These are phyloP conservation scores for Mucor lusitanicus DNA, from an alignment of 371 early-diverging fungal species.

Conservation along the genomic window DNA sequence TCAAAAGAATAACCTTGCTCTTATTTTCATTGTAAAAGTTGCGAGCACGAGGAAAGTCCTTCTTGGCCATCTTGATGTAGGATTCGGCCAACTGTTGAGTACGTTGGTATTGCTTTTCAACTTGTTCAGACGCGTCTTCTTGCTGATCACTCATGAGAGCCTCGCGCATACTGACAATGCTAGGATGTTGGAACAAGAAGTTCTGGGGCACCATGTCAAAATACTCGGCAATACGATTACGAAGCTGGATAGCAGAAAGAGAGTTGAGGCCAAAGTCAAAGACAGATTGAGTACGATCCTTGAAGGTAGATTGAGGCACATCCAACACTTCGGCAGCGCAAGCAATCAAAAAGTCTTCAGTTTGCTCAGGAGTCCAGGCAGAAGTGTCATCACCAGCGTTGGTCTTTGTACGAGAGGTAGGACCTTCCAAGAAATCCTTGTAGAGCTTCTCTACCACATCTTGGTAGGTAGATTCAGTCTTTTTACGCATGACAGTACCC, in stretches of 20 bases:
- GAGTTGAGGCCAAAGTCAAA: constrained; percentile 37
- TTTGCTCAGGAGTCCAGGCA: background rate
- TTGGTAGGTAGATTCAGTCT: background rate
- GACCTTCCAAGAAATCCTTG: constrained; percentile 9
- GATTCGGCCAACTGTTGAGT: constrained; percentile 15
- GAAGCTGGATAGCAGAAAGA: constrained; percentile 25
- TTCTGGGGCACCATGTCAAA: constrained; percentile 29
- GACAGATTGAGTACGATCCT: constrained; percentile 12
- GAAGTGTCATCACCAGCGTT: background rate
- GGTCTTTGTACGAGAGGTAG: background rate
- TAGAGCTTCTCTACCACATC: constrained; percentile 29
- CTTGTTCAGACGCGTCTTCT: background rate
- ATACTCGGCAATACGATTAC: constrained; percentile 19
- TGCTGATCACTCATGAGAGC: background rate
- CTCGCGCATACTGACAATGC: constrained; percentile 10
- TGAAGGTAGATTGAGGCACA: background rate
- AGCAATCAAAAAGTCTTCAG: constrained; percentile 2
- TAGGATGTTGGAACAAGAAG: constrained; percentile 34
- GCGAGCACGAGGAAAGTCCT: constrained; percentile 20
- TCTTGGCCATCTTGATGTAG: constrained; percentile 22
- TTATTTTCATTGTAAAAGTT: background rate
- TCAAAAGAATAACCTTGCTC: constrained; percentile 29
- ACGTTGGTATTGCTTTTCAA: constrained; percentile 2
- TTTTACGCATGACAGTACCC: constrained; percentile 28
- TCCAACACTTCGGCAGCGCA: constrained; percentile 16